Percentiles rank a stretch among this genome's conserved stretches.
Evolutionary conservation across 768 basidiomycete species (phyloP).

Genomic region (Chalciporus pseudorubinellus): DNA sequence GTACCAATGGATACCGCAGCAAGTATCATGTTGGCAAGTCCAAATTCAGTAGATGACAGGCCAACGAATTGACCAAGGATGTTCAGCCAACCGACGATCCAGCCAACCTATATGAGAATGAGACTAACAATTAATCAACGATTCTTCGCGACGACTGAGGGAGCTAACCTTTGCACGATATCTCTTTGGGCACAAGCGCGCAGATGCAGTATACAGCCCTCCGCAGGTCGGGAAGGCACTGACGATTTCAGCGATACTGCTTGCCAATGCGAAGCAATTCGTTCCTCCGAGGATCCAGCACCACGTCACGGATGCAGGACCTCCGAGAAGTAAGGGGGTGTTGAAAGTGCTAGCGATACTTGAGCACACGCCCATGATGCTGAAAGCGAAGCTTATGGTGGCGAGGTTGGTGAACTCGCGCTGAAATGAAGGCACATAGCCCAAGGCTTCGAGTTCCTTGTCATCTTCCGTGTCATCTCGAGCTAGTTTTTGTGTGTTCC

Average conservation of each 20-base stretch:
- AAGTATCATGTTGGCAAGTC: conserved; percentile 37
- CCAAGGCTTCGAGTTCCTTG: conserved; percentile 26
- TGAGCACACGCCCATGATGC: conserved; percentile 38
- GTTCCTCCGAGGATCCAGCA: conserved; percentile 32
- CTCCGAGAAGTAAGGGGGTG: conserved; percentile 36
- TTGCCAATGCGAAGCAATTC: conserved; percentile 30
- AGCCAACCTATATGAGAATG: conserved; percentile 21
- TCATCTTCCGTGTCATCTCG: conserved; percentile 13
- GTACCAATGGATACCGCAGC: conserved; percentile 26
- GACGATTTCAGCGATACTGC: conserved; percentile 31
- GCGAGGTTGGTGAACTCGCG: conserved; percentile 44
- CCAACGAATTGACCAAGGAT: conserved; percentile 26
- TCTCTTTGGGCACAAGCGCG: conserved; percentile 62
- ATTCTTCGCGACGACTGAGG: neutral
- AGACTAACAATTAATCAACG: neutral
- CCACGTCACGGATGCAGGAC: conserved; percentile 37
- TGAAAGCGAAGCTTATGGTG: conserved; percentile 34
- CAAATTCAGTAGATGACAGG: conserved; percentile 36
- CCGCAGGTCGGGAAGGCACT: conserved; percentile 34
- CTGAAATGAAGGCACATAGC: conserved; percentile 35
- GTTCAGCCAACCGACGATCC: conserved; percentile 35
- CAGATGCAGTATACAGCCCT: conserved; percentile 67
- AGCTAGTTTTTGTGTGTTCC: neutral
- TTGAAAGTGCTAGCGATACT: conserved; percentile 39
- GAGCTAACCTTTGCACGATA: conserved; percentile 58